These are phyloP conservation scores for Geotrichum candidum DNA, from an alignment of 1,139 yeast genomes.

Conservation along the genomic window DNA sequence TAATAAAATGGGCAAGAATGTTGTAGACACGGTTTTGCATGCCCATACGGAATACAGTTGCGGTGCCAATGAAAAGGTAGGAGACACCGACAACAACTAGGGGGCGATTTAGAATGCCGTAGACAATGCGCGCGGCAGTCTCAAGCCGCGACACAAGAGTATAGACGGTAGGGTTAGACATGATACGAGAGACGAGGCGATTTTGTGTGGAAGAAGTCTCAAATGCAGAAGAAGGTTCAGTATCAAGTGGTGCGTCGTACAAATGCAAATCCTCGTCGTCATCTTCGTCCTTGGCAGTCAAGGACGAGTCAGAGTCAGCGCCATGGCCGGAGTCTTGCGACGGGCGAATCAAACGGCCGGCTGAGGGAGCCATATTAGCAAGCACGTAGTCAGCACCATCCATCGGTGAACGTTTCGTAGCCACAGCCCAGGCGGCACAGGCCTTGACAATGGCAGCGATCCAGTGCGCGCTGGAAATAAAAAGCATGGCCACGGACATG, in stretches of 20 bases:
- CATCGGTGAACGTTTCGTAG: slow-evolving; percentile 24
- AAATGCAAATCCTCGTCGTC: slow-evolving; percentile 7
- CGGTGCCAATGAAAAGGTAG: slow-evolving; percentile 68
- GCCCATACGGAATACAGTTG: slow-evolving; percentile 67
- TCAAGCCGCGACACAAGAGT: slow-evolving; percentile 38
- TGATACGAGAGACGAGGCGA: slow-evolving; percentile 25
- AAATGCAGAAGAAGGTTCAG: neutral
- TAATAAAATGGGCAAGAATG: slow-evolving; percentile 87
- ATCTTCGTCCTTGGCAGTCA: slow-evolving; percentile 11
- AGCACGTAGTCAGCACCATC: slow-evolving; percentile 35
- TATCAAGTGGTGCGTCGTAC: slow-evolving; percentile 8
- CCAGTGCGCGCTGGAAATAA: slow-evolving; percentile 50
- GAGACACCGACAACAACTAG: slow-evolving; percentile 55
- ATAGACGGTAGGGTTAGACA: slow-evolving; percentile 31
- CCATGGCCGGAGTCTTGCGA: slow-evolving; percentile 29
- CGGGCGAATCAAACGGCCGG: slow-evolving; percentile 18
- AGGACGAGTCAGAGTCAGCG: slow-evolving; percentile 13
- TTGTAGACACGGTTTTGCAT: slow-evolving; percentile 63
- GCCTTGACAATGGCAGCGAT: slow-evolving; percentile 44
- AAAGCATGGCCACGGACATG: slow-evolving; percentile 56
- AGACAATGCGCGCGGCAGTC: slow-evolving; percentile 37
- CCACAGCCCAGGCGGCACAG: slow-evolving; percentile 41
- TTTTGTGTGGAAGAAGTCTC: slow-evolving; percentile 17
- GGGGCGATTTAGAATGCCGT: slow-evolving; percentile 56
- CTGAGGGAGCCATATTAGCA: slow-evolving; percentile 21